phyloP scores from a whole-genome alignment of 179 eudicot genomes.

The Beta corolliflora region DNA sequence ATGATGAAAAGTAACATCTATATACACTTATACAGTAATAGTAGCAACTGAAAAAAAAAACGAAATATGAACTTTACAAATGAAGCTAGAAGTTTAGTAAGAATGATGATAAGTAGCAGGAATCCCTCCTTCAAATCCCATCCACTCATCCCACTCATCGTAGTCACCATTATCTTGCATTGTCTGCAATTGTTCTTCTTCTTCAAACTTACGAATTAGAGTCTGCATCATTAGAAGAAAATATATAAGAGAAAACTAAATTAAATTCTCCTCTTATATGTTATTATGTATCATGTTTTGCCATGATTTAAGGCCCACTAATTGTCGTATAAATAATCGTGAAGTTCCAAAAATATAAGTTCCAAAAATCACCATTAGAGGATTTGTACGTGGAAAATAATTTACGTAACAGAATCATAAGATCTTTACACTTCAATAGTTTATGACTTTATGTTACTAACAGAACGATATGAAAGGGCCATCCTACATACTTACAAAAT shows the following conservation, averaged over 20 bases:
- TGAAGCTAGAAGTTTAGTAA: background rate
- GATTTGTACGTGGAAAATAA: too few species aligned
- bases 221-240: slow-evolving; percentile 29
- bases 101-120: slow-evolving; percentile 34
- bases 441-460: too few species aligned
- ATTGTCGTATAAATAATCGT: too few species aligned
- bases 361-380: too few species aligned
- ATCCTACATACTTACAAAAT: too few species aligned
- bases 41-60: background rate
- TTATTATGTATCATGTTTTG: too few species aligned
- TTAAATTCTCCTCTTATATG: too few species aligned
- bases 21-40: background rate
- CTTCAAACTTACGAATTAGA: slow-evolving; percentile 47
- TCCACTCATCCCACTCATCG: slow-evolving; percentile 60
- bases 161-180: slow-evolving; percentile 29
- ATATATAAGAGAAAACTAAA: background rate
- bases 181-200: slow-evolving; percentile 35
- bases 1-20: slow-evolving; percentile 8
- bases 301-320: too few species aligned
- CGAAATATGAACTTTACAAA: slow-evolving; percentile 6
- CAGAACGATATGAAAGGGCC: too few species aligned
- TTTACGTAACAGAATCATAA: too few species aligned
- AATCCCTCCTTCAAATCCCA: slow-evolving; percentile 60
- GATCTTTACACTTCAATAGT: too few species aligned
- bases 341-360: too few species aligned